Base-by-base conservation (phyloP, 257 asterid genomes). In the Orobanche coerulescens region DNA sequence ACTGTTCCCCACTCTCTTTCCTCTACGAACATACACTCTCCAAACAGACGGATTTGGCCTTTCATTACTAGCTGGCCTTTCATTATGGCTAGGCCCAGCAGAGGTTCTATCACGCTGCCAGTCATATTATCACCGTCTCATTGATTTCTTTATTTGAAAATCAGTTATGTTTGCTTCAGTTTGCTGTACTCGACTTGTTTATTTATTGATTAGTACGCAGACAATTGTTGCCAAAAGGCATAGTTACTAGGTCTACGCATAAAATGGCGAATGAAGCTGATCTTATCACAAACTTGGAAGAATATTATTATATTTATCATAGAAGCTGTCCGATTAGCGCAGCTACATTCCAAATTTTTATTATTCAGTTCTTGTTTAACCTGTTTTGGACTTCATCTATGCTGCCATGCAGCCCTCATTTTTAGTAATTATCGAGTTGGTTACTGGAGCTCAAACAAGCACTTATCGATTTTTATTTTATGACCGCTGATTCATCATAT, bases 401-500 rank as follows among this genome's bases (percentile, higher is more conserved):
- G n/a, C n/a, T n/a, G n/a, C 23, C n/a, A 15, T 36, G 56, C 46
- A 61, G 23, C 68, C 36, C 58, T 64, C 15, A 31, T 48, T 36
- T 57, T 62, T 61, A 57, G 47, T 23, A 15, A 31, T 33, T 34
- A 10, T 48, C 25, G 61, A 31, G 44, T 68, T 59, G 48, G 13
- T 5, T 52, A 57, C 23, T 71, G 58, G 28, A 39, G 49, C 18
- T 28, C 50, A 43, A 43, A 43, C 23, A 14, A 24, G 11, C 26
- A 46, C 6, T 9, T 13, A n/a, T n/a, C n/a, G 61, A 53, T 57
- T 24, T 33, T 59, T 52, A 2, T 4, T 6, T 43, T 57, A 3
- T 42, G 65, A 26, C 37, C 12, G 56, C 64, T 61, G 65, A 63
- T 31, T 66, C 55, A 5, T 70, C 15, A 62, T 19, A 23, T 10